Evolutionary conservation across 345 rosid species (phyloP), one percentile per base, ranked within the genome.

Genomic region (Populus davidiana): DNA sequence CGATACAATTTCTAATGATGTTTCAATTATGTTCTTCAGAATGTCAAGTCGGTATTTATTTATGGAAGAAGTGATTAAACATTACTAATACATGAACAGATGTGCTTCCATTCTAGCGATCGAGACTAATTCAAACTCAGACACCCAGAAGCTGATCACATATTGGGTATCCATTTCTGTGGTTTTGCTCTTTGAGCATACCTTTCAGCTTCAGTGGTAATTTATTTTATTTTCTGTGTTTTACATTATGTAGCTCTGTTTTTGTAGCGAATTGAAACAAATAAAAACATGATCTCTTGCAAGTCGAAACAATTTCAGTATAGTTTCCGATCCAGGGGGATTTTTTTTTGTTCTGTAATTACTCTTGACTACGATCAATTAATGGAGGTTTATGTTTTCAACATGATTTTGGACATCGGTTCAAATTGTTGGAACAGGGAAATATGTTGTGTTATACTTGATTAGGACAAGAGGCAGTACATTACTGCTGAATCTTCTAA

Each of bases 141-240:
- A 81, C 27, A 61, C 59, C 65, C 74, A 29, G 78, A 86, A 83
- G 59, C 31, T 86, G 71, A 75, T 86, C 20, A 44, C 82, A 27
- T 81, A 86, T 65, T 86, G 88, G 85, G 66, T 86, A 39, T 43
- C 79, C 56, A 79, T 86, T 69, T 83, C 88, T 2, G n/a, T 81
- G 63, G 69, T 83, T 69, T 75, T 79, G 38, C 80, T 86, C 11
- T 77, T 83, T 29, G 83, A 86, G 67, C 54, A 77, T 75, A 71
- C 85, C 64, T 74, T 79, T 70, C 27, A 27, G 52, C 86, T 85
- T 44, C 16, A 73, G 41, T 80, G 88, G 88, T 83, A 80, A 78
- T 66, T 61, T 76, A 35, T 3, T 65, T 5, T 52, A 18, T 21
- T 72, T 59, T 64, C 56, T 69, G 2, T 23, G 2, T 70, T 27